A percentile compares a stretch with the other conserved stretches of the same genome.
phyloP scores from a whole-genome alignment of 306 rosid species.

The Hippophae tibetana region DNA sequence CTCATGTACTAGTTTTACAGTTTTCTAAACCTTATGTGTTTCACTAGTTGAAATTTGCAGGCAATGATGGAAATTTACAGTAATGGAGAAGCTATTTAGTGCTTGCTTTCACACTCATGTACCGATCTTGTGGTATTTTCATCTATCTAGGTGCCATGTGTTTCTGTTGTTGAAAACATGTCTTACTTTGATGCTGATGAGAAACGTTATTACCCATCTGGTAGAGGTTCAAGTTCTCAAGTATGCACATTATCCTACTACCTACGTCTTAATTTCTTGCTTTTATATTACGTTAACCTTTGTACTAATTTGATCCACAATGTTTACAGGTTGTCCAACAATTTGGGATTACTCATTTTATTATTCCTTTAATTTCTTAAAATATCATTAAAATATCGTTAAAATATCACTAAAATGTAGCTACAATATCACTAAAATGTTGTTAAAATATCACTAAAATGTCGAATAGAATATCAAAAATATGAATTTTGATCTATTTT shows the following conservation, averaged over 20 bases:
- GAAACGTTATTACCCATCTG: slow-evolving; percentile 86
- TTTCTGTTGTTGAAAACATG: slow-evolving; percentile 70
- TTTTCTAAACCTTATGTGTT: background rate
- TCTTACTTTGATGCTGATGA: slow-evolving; percentile 97
- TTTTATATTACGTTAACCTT: background rate
- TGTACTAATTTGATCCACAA: background rate
- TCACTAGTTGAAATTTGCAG: slow-evolving; percentile 45
- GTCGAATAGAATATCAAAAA: no score
- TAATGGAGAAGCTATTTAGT: background rate
- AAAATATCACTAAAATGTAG: no score
- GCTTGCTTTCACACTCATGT: background rate
- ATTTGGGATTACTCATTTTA: slow-evolving; percentile 87
- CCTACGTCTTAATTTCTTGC: background rate
- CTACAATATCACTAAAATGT: no score
- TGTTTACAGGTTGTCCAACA: slow-evolving; percentile 82
- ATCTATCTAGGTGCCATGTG: no score
- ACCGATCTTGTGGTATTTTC: background rate
- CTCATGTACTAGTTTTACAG: background rate
- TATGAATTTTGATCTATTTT: no score
- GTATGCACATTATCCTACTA: slow-evolving; percentile 30
- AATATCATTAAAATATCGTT: no score
- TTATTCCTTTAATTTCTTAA: no score
- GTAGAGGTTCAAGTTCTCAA: slow-evolving; percentile 93
- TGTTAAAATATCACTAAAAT: no score
- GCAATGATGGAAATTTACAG: slow-evolving; percentile 88